Percentiles rank a stretch among this genome's conserved stretches.
phyloP scores from a whole-genome alignment of 2,329 filamentous ascomycete species.

The Fusarium sarcochroum region DNA sequence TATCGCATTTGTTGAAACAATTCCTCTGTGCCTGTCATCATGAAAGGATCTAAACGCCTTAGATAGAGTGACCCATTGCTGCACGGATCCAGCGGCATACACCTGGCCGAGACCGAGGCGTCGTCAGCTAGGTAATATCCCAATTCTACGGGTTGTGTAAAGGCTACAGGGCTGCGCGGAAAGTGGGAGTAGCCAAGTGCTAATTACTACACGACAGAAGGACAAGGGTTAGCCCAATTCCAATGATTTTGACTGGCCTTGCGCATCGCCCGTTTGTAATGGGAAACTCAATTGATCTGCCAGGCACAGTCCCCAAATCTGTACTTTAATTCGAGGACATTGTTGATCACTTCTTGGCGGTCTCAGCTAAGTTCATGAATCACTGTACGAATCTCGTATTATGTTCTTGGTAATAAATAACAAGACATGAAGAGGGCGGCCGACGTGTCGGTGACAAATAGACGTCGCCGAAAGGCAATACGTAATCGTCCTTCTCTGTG shows the following conservation, averaged over 20 bases:
- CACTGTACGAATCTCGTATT: conserved; percentile 24
- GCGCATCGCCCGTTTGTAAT: conserved; percentile 9
- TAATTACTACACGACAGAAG: conserved; percentile 31
- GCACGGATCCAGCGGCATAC: conserved; percentile 40
- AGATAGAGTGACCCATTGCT: neutral
- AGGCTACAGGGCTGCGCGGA: conserved; percentile 21
- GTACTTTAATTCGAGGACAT: conserved; percentile 29
- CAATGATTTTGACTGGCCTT: conserved; percentile 12
- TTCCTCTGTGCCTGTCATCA: conserved; percentile 11
- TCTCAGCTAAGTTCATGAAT: conserved; percentile 21
- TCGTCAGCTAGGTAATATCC: conserved; percentile 42
- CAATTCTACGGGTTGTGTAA: conserved; percentile 12
- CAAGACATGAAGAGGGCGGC: neutral
- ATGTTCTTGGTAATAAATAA: neutral
- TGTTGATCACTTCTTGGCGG: conserved; percentile 40
- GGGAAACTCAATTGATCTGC: conserved; percentile 33
- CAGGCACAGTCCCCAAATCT: conserved; percentile 17
- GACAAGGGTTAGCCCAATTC: conserved; percentile 21
- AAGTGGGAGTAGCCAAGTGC: conserved; percentile 37
- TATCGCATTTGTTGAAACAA: conserved; percentile 9
- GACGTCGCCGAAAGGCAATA: neutral
- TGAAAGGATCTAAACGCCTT: conserved; percentile 13
- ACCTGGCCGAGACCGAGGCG: conserved; percentile 44
- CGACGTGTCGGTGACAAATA: too few species aligned
- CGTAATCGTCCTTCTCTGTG: neutral